These are phyloP conservation scores for Diplocarpon rosae DNA, from an alignment of 2,329 filamentous ascomycete species.

Conservation along the genomic window DNA sequence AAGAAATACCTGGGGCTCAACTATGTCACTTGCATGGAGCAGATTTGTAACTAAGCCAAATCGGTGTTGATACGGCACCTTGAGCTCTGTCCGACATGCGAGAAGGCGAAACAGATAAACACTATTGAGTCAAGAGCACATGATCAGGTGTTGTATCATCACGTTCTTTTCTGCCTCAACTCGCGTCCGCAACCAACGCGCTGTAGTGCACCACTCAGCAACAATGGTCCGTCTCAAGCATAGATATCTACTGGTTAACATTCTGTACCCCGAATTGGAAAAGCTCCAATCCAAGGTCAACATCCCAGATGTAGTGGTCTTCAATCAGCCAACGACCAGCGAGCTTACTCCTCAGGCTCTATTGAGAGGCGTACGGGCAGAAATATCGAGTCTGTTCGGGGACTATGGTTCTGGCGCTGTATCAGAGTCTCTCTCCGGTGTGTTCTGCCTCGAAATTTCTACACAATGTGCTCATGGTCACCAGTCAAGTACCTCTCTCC, in stretches of 20 bases:
- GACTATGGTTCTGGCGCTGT: slow-evolving; percentile 77
- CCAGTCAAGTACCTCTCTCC: slow-evolving; percentile 79
- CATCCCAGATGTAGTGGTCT: slow-evolving; percentile 51
- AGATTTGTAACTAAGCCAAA: too few species aligned
- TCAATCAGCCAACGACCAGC: slow-evolving; percentile 70
- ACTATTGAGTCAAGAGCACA: too few species aligned
- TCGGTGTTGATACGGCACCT: too few species aligned
- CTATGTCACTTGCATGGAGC: too few species aligned
- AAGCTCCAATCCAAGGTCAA: slow-evolving; percentile 25
- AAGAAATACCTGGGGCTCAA: too few species aligned
- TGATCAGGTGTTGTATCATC: too few species aligned
- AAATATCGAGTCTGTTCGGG: slow-evolving; percentile 67
- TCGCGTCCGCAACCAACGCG: too few species aligned
- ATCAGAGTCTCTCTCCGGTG: slow-evolving; percentile 58
- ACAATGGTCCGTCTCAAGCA: slow-evolving; percentile 92
- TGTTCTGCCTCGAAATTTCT: slow-evolving; percentile 8
- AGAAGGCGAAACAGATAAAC: too few species aligned
- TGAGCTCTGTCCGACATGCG: too few species aligned
- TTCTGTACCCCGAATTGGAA: slow-evolving; percentile 62
- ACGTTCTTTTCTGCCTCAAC: too few species aligned
- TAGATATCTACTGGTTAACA: slow-evolving; percentile 88
- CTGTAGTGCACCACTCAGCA: not conserved
- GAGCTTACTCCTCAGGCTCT: slow-evolving; percentile 56
- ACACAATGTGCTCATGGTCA: not conserved
- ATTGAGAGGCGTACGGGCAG: slow-evolving; percentile 56